A percentile compares a stretch with the other conserved stretches of the same genome.
Conservation (phyloP, 2,329 filamentous ascomycete genomes). For the Albifimbria verrucaria region DNA sequence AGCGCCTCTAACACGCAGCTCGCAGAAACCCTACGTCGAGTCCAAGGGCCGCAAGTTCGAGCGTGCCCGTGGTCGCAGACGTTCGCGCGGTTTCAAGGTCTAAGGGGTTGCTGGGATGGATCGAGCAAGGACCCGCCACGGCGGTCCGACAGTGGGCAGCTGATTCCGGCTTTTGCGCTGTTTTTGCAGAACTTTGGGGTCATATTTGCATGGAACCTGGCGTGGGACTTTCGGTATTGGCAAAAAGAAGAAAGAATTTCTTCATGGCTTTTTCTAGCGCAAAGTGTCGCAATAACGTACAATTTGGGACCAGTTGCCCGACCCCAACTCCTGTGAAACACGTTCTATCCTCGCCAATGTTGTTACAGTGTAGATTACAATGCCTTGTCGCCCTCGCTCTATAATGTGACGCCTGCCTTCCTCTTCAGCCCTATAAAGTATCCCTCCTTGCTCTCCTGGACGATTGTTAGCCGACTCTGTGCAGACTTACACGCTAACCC, state of each 20-base stretch:
- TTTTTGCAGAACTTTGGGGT: slow-evolving; percentile 27
- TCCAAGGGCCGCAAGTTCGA: slow-evolving; percentile 99
- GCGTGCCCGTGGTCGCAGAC: slow-evolving; percentile 96
- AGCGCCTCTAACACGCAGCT: neutral
- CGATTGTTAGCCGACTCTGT: no score
- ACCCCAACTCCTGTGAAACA: neutral
- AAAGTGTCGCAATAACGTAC: slow-evolving; percentile 9
- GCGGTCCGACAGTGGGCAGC: slow-evolving; percentile 23
- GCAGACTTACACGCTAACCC: slow-evolving; percentile 7
- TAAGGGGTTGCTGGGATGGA: slow-evolving; percentile 52
- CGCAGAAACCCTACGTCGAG: slow-evolving; percentile 88
- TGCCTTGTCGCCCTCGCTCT: neutral
- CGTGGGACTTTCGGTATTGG: slow-evolving; percentile 44
- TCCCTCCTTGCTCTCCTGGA: slow-evolving; percentile 63
- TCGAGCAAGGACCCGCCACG: slow-evolving; percentile 21
- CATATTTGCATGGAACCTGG: slow-evolving; percentile 41
- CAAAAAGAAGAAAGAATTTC: slow-evolving; percentile 36
- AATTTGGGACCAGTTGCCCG: neutral
- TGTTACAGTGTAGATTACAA: neutral
- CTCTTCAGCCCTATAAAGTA: slow-evolving; percentile 80
- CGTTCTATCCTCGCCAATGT: neutral
- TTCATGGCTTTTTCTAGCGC: slow-evolving; percentile 27
- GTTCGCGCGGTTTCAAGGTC: slow-evolving; percentile 99
- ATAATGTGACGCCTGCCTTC: slow-evolving; percentile 42
- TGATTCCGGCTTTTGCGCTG: slow-evolving; percentile 24